Evolutionary conservation across 345 rosid species (phyloP).

Genomic region (Camelina neglecta): DNA sequence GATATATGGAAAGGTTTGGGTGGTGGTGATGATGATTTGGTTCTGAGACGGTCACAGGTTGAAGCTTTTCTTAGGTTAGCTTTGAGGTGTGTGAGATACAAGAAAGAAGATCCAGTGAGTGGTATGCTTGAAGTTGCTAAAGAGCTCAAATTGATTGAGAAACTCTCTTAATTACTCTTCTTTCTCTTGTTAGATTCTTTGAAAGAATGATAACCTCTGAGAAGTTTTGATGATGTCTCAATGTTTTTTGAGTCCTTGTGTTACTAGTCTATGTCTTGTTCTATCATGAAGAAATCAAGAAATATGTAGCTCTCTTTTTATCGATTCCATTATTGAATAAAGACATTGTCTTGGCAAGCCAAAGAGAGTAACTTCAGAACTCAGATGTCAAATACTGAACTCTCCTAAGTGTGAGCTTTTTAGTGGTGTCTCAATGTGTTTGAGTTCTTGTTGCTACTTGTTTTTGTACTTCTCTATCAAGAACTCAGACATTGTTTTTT

Average conservation of each 20-base stretch:
- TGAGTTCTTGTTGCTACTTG: slow-evolving; percentile 11
- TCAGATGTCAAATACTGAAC: not conserved
- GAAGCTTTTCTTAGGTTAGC: slow-evolving; percentile 37
- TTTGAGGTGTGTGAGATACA: slow-evolving; percentile 33
- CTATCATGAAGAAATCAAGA: not conserved
- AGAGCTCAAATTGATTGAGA: slow-evolving; percentile 38
- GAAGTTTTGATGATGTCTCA: slow-evolving; percentile 4
- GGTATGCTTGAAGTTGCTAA: slow-evolving; percentile 40
- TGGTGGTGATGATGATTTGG: slow-evolving; percentile 21
- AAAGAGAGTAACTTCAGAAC: not conserved
- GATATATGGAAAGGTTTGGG: slow-evolving; percentile 31
- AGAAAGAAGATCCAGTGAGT: slow-evolving; percentile 29
- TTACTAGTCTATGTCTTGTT: not conserved
- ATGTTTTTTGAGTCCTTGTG: slow-evolving; percentile 6
- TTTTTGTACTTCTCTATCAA: slow-evolving; percentile 13
- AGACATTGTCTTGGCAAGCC: not conserved
- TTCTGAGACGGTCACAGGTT: slow-evolving; percentile 27
- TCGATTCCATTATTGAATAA: not conserved
- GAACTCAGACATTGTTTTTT: not conserved
- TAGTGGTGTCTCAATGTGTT: not conserved
- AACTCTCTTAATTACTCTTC: slow-evolving; percentile 4
- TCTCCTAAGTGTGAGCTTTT: not conserved
- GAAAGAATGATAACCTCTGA: not conserved
- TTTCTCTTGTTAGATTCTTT: not conserved
- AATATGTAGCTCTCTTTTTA: not conserved